phyloP scores from a whole-genome alignment of 2,329 filamentous ascomycete genomes.

The Zymoseptoria pseudotritici region DNA sequence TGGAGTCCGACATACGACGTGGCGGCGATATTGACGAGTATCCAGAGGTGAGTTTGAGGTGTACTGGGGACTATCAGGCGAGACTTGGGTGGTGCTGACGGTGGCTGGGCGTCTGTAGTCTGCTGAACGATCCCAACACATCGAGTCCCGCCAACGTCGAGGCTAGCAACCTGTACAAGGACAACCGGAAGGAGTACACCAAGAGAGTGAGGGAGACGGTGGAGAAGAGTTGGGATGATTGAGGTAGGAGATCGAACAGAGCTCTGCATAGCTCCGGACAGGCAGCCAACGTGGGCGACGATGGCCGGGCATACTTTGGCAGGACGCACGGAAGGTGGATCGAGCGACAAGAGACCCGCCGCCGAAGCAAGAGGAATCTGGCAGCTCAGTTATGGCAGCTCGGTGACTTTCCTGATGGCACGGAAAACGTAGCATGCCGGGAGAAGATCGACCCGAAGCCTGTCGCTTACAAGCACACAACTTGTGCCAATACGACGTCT shows the following conservation, averaged over 20 bases:
- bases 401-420: background rate
- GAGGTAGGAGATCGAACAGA: background rate
- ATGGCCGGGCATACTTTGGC: background rate
- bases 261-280: background rate
- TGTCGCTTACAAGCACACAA: background rate
- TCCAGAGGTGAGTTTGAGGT: conserved; percentile 67
- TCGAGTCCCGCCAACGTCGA: conserved; percentile 96
- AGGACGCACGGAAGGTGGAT: background rate
- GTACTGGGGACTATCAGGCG: background rate
- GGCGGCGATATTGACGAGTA: conserved; percentile 90
- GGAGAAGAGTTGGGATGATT: conserved; percentile 97
- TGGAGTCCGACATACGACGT: conserved; percentile 99
- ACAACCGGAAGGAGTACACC: conserved; percentile 92
- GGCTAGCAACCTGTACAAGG: conserved; percentile 95
- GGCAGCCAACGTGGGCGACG: background rate
- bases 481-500: background rate
- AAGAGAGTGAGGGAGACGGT: conserved; percentile 95
- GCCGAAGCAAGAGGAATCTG: background rate
- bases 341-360: too few species aligned
- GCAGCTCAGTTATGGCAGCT: background rate
- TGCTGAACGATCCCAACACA: conserved; percentile 98
- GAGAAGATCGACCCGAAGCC: background rate
- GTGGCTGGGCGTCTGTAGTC: conserved; percentile 45
- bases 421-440: background rate
- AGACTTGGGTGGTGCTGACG: background rate